Evolutionary conservation across 257 asterid genomes (phyloP).

Genomic region (Hygrophila difformis): DNA sequence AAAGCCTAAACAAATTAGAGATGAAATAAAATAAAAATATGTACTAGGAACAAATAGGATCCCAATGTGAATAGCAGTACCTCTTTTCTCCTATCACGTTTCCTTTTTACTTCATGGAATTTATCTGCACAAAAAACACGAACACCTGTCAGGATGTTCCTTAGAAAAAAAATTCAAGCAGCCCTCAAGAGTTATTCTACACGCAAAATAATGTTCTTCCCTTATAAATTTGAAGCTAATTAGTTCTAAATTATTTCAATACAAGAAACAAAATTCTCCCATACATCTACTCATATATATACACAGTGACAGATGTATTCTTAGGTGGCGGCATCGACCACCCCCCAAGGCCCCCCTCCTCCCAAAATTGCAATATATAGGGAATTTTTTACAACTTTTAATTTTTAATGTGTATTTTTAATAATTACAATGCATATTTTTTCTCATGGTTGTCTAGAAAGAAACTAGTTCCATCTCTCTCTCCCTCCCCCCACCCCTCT

Average conservation of each 20-base stretch:
- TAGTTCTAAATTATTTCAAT: background rate
- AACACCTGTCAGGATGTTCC: constrained; percentile 1
- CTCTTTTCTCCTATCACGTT: constrained; percentile 59
- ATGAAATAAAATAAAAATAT: background rate
- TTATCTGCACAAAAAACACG: constrained; percentile 36
- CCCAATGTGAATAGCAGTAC: constrained; percentile 19
- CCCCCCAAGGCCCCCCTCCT: too few relatives aligned
- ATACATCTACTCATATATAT: too few relatives aligned
- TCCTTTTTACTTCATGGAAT: constrained; percentile 60
- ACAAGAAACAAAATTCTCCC: constrained; percentile 1
- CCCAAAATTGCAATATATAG: too few relatives aligned
- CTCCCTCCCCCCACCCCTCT: too few relatives aligned
- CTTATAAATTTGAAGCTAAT: constrained; percentile 4
- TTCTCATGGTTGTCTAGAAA: too few relatives aligned
- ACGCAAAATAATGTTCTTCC: constrained; percentile 1
- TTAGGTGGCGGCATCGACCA: too few relatives aligned
- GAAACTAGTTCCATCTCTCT: too few relatives aligned
- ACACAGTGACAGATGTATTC: too few relatives aligned
- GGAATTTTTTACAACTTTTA: too few relatives aligned
- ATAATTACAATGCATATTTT: too few relatives aligned
- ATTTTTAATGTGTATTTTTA: too few relatives aligned
- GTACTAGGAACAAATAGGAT: background rate
- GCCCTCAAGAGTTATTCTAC: constrained; percentile 2
- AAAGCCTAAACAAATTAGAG: too few relatives aligned
- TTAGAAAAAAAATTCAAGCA: background rate